Conservation (phyloP, 768 basidiomycete genomes). For the Lactarius hatsudake region DNA sequence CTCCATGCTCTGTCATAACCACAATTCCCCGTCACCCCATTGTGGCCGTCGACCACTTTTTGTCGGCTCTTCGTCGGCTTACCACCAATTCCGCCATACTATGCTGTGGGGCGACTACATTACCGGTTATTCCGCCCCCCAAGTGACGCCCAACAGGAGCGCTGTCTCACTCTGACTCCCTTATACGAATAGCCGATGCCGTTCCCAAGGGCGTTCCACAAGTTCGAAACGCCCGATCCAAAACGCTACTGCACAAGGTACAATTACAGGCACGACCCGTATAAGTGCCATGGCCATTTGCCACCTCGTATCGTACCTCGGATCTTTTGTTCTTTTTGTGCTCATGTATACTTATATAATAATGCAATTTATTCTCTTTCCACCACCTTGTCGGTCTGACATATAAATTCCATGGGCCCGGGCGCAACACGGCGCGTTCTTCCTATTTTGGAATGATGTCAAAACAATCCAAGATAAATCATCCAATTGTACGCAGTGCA, state of each 20-base stretch:
- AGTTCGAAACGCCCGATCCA: slow-evolving; percentile 5
- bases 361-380: background rate
- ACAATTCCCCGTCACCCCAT: background rate
- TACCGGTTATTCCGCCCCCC: slow-evolving; percentile 4
- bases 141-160: background rate
- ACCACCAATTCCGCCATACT: slow-evolving; percentile 11
- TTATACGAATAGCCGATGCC: background rate
- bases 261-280: slow-evolving; percentile 2
- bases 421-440: background rate
- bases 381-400: background rate
- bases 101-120: background rate
- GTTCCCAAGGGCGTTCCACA: background rate
- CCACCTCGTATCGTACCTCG: background rate
- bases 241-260: slow-evolving; percentile 14
- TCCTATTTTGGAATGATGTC: background rate
- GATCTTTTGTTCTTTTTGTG: slow-evolving; percentile 24
- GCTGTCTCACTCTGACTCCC: slow-evolving; percentile 11
- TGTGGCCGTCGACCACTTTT: background rate
- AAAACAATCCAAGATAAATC: background rate
- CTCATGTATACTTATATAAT: slow-evolving; percentile 6
- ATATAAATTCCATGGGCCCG: background rate
- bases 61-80: slow-evolving; percentile 20
- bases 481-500: background rate
- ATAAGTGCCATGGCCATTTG: background rate
- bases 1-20: background rate